Conservation (phyloP, 805 yeast species). For the Yarrowia sp. region DNA sequence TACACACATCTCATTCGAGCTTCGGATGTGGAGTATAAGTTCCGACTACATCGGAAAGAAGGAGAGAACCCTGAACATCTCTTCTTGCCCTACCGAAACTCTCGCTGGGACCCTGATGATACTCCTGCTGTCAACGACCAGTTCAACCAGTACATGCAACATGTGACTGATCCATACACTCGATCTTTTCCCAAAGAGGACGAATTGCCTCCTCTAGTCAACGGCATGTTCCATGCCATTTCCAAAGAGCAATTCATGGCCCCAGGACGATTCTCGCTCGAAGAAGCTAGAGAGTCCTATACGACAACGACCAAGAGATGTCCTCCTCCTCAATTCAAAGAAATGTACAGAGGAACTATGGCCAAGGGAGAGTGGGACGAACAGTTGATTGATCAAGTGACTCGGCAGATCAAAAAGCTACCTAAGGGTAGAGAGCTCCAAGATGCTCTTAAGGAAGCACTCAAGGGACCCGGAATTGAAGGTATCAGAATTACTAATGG, state of each 20-base stretch:
- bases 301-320: background rate
- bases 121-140: background rate
- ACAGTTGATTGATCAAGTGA: background rate
- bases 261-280: background rate
- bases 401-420: background rate
- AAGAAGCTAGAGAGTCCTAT: background rate
- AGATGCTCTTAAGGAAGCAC: background rate
- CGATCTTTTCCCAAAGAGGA: background rate
- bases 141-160: background rate
- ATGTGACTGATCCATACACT: background rate
- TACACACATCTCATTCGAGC: background rate
- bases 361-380: background rate
- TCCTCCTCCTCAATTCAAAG: background rate
- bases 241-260: background rate
- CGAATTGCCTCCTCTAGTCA: background rate
- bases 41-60: background rate
- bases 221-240: background rate
- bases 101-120: background rate
- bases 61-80: background rate
- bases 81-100: background rate
- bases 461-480: constrained; percentile 1
- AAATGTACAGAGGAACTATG: background rate
- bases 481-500: background rate
- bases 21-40: background rate
- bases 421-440: background rate